phyloP scores from a whole-genome alignment of 2,329 filamentous ascomycete genomes.

The Pseudogymnoascus pannorum region DNA sequence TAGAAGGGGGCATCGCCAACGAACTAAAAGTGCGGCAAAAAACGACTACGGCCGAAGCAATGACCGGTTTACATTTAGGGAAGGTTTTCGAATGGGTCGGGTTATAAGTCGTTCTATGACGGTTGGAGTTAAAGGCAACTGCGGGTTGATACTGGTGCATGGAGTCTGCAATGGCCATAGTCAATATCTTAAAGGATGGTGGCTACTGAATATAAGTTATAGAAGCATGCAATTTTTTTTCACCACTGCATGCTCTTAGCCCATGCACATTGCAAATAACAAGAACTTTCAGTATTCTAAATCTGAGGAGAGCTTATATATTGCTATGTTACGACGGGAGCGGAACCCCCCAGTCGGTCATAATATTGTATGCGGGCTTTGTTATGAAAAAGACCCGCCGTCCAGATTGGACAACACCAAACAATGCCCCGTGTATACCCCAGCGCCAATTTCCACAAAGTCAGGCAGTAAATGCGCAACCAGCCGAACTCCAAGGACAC shows the following conservation, averaged over 20 bases:
- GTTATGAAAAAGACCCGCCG: not conserved
- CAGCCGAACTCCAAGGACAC: not conserved
- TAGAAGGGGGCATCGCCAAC: not conserved
- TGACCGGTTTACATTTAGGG: not conserved
- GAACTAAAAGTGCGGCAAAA: not conserved
- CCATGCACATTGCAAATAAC: not conserved
- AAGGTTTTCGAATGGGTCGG: not conserved
- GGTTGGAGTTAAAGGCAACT: not conserved
- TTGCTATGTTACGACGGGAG: not conserved
- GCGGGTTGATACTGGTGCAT: conserved; percentile 1
- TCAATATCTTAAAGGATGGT: not conserved
- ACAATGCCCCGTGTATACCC: not conserved
- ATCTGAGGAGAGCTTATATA: not conserved
- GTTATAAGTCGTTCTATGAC: not conserved
- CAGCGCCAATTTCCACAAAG: not conserved
- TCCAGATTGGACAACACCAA: not conserved
- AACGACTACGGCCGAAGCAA: not conserved
- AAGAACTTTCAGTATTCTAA: not conserved
- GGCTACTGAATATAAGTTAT: not conserved
- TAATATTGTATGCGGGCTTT: not conserved
- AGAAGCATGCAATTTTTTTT: not conserved
- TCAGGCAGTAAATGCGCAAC: conserved; percentile 3
- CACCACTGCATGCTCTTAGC: not conserved
- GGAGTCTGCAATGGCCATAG: not conserved
- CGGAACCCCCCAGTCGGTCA: not conserved